Evolutionary conservation across 768 basidiomycete genomes (phyloP), one percentile per base, ranked within the genome.

Genomic region (Stropharia rugosoannulata): DNA sequence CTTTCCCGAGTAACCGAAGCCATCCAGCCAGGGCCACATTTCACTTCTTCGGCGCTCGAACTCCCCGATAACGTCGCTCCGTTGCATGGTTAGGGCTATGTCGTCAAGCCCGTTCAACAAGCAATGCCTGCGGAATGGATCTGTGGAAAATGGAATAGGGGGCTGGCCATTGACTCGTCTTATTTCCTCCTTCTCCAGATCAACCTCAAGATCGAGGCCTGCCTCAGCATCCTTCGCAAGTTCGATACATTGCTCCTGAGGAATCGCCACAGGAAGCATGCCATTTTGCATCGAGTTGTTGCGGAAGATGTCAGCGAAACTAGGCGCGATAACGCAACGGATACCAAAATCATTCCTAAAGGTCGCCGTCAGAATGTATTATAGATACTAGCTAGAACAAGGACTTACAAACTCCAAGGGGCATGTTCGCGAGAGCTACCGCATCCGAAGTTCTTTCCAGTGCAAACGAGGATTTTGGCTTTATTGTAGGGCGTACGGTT

Each of bases 91-190:
- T 71, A 99, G 76, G 41, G 89, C 95, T 59, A 99, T 96, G 66
- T 98, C 97, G 70, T 99, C 97, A 61, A 98, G 75, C 32, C 97
- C 97, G 65, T 99, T 95, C 73, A 99, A 70, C 70, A 99, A 75
- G 70, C 97, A 95, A 68, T 96, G 92, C 53, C 93, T 79, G 59
- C 95, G 81, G 89, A 98, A 99, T 0, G 87, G 74, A 72, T 99
- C 97, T 47, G 87, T 85, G 38, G 79, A 77, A 75, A 99, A 99
- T 40, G 79, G 54, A 59, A 97, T 85, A 16, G 87, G 68, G 2
- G 82, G 72, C 65, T 91, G 82, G 54, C 88, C 94, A 65, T 88
- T 89, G 13, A 68, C 65, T 50, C 91, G 87, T 56, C 87, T 79
- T 57, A 95, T 81, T 71, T 90, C 86, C 69, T 87, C 76, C 65